Base-by-base conservation (phyloP, 202 grass and related monocot species). In the Setaria italica region DNA sequence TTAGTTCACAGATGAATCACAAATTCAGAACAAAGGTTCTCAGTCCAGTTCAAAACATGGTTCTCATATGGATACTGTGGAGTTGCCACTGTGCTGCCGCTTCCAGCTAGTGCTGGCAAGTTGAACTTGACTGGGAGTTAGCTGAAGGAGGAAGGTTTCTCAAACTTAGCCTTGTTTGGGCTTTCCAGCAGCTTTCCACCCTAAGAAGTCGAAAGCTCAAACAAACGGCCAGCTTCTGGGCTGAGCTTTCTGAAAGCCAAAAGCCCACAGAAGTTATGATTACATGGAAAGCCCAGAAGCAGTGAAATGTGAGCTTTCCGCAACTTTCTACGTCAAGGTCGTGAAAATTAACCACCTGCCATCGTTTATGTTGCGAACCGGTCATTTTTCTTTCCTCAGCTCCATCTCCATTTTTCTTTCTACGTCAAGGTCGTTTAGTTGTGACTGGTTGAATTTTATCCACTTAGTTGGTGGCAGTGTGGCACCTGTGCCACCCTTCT, bases 61-160 rank as follows among this genome's bases (percentile, higher is more conserved):
- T 41, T 62, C 4, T 62, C 1, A 4, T 21, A 54, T 78, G 19
- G 34, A 69, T 59, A 51, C 2, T 2, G 14, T 75, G n/a, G 59
- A 67, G 62, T 20, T 3, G 63, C 10, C 20, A 67, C 33, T 53
- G 32, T 57, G 33, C 72, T 53, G 30, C 20, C 3, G 6, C 3
- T 66, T 50, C 12, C n/a, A 74, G 59, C 6, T 81, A 57, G 35
- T 67, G 9, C 11, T 47, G 11, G 2, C 39, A 80, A 57, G 57
- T 74, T 37, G 25, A 73, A 84, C 17, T 65, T 56, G 8, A 35
- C 57, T 62, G 60, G 19, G 80, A 82, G 37, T 74, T 30, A 19
- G 45, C 39, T 70, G 42, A 46, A 51, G 53, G 62, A 70, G 21
- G 57, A 67, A 39, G 20, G 21, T 54, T 42, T 43, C 29, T 62